phyloP scores from a whole-genome alignment of 257 asterid genomes.

The Cordia subcordata region DNA sequence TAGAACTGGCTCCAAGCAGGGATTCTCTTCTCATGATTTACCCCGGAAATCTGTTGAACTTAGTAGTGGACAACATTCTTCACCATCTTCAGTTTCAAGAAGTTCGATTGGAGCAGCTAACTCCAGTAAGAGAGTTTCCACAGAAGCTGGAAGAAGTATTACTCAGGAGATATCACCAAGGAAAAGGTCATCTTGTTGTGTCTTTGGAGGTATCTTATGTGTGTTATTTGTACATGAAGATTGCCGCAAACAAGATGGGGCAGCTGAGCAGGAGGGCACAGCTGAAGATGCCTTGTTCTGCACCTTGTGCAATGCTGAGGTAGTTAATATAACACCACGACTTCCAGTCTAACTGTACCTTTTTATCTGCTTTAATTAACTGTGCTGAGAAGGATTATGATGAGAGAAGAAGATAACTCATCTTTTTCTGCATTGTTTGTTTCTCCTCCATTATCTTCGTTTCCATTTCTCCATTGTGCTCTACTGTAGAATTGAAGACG shows the following conservation, averaged over 20 bases:
- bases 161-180: conserved; percentile 39
- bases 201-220: conserved; percentile 61
- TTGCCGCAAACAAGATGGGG: conserved; percentile 64
- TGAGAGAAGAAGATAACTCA: no score
- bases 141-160: conserved; percentile 54
- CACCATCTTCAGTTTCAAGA: conserved; percentile 65
- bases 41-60: conserved; percentile 61
- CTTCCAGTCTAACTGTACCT: no score
- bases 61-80: conserved; percentile 60
- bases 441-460: no score
- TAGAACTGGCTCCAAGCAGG: conserved; percentile 40
- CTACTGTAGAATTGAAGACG: no score
- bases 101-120: conserved; percentile 66
- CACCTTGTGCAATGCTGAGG: conserved; percentile 97
- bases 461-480: no score
- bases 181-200: conserved; percentile 42
- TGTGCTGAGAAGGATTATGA: no score
- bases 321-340: conserved; percentile 20
- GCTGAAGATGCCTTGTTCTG: conserved; percentile 95
- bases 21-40: conserved; percentile 37
- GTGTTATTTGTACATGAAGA: conserved; percentile 77
- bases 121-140: conserved; percentile 61
- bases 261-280: conserved; percentile 56
- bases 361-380: no score
- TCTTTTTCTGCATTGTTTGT: no score